phyloP scores from a whole-genome alignment of 1,139 yeast species.

The Hansenula sp. region DNA sequence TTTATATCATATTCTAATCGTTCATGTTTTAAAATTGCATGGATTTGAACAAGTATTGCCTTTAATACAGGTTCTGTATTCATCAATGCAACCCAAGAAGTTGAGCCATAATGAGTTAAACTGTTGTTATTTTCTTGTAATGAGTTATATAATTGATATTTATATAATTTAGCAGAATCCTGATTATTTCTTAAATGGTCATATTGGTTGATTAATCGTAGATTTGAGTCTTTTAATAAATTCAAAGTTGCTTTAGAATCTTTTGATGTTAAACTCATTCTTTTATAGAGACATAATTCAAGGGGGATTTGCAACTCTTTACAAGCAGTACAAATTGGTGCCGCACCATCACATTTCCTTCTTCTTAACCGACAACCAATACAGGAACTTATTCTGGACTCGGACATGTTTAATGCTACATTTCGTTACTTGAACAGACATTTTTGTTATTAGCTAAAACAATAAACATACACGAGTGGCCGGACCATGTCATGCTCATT shows the following conservation, averaged over 20 bases:
- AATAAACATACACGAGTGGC: no score
- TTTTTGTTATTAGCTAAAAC: no score
- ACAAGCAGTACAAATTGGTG: conserved; percentile 13
- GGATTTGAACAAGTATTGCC: conserved; percentile 7
- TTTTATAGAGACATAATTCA: conserved; percentile 14
- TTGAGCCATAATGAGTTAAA: conserved; percentile 12
- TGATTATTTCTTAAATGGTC: no score
- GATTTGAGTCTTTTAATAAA: conserved; percentile 8
- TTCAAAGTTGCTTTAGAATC: conserved; percentile 13
- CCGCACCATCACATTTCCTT: conserved; percentile 12
- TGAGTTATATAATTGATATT: conserved; percentile 11
- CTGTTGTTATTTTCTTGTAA: conserved; percentile 8
- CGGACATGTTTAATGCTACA: background rate
- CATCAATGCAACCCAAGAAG: conserved; percentile 13
- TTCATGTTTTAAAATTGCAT: conserved; percentile 7
- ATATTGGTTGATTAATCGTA: no score
- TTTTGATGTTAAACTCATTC: conserved; percentile 15
- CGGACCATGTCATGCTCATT: no score
- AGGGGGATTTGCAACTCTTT: conserved; percentile 12
- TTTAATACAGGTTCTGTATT: conserved; percentile 13
- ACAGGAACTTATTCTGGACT: conserved; percentile 6
- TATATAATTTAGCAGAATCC: no score
- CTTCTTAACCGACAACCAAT: conserved; percentile 16
- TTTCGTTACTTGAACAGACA: no score
- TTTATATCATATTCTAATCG: background rate